These are phyloP conservation scores for Rhizomucor miehei DNA, from an alignment of 371 early-diverging fungal species.

Conservation along the genomic window DNA sequence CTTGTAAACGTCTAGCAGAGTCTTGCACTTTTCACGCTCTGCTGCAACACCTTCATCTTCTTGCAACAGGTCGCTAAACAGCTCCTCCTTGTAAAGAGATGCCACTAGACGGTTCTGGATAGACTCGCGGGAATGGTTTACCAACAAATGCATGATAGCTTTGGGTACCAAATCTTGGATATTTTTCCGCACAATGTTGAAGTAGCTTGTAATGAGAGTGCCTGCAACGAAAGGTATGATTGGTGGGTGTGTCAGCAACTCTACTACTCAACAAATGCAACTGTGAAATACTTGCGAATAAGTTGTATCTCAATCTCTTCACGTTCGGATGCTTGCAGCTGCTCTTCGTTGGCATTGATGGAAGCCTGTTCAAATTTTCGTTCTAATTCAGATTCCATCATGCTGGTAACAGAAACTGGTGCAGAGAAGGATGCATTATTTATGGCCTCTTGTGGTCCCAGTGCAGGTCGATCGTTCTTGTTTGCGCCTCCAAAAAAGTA, in stretches of 20 bases:
- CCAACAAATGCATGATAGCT: conserved; percentile 86
- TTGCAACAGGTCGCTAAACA: conserved; percentile 72
- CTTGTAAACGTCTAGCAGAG: conserved; percentile 80
- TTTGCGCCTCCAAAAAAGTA: conserved; percentile 75
- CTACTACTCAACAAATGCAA: background rate
- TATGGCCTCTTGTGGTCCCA: conserved; percentile 36
- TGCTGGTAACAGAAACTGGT: conserved; percentile 38
- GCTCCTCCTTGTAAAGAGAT: conserved; percentile 79
- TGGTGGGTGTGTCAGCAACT: background rate
- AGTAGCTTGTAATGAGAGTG: conserved; percentile 28
- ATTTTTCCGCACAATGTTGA: conserved; percentile 56
- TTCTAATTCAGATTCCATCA: conserved; percentile 46
- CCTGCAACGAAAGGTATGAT: conserved; percentile 33
- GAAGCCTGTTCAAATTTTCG: conserved; percentile 34
- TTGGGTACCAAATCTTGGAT: conserved; percentile 92
- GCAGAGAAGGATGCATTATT: conserved; percentile 29
- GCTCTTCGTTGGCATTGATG: conserved; percentile 17
- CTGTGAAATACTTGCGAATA: conserved; percentile 62
- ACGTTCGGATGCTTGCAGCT: conserved; percentile 56
- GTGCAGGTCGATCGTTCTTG: conserved; percentile 42
- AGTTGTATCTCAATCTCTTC: conserved; percentile 84
- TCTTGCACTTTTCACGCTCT: conserved; percentile 80
- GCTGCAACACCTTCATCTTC: conserved; percentile 81
- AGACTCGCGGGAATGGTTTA: conserved; percentile 71
- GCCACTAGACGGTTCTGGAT: conserved; percentile 86